Percentiles rank a stretch among this genome's conserved stretches.
Conservation (phyloP, 225 moss, liverwort and hornwort species). For the Rhytidiadelphus loreus region DNA sequence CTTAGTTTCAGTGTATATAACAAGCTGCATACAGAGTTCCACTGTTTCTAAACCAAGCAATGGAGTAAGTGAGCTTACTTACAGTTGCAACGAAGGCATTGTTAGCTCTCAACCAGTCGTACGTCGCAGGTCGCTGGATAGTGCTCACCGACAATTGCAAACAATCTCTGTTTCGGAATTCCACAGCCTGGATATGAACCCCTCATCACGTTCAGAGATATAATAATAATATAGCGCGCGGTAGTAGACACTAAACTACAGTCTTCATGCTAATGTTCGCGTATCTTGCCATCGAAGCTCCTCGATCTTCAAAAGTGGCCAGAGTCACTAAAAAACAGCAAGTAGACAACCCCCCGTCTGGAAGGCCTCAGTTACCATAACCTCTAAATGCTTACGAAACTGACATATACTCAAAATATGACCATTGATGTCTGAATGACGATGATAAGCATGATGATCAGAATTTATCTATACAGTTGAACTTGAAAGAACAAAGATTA, state of each 20-base stretch:
- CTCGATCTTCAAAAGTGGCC: background rate
- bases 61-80: background rate
- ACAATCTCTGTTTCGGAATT: constrained; percentile 67
- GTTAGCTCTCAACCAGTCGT: constrained; percentile 42
- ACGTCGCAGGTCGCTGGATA: constrained; percentile 33
- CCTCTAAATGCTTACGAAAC: background rate
- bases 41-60: background rate
- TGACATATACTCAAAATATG: too few relatives aligned
- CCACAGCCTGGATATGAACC: constrained; percentile 36
- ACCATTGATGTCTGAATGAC: background rate
- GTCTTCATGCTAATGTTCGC: background rate
- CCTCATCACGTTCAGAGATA: background rate
- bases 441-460: background rate
- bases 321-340: background rate
- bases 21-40: background rate
- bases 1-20: background rate
- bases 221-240: background rate
- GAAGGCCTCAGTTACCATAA: background rate
- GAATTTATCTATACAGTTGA: background rate
- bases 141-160: constrained; percentile 34
- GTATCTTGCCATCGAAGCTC: background rate
- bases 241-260: background rate
- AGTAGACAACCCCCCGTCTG: background rate
- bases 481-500: background rate
- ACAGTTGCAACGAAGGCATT: constrained; percentile 53